Evolutionary conservation across 1,284 basidiomycete species (phyloP), one percentile per base, ranked within the genome.

Genomic region (Papiliotrema nemorosa): DNA sequence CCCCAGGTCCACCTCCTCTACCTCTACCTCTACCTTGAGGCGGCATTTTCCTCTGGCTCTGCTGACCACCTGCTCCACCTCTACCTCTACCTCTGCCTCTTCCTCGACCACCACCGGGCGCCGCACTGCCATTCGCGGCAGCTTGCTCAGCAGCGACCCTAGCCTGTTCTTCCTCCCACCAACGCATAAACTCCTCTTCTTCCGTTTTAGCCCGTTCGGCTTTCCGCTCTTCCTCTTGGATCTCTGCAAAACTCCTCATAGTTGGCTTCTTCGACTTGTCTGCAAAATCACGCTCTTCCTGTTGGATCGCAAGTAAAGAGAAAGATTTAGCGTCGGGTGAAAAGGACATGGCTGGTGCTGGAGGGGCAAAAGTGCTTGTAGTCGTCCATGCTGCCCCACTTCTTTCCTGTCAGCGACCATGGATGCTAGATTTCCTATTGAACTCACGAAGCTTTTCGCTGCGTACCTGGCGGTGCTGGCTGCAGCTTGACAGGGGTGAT

Each of bases 91-190:
- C 33, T 5, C 51, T 38, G 22, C 44, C 41, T 9, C 48, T 31
- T 3, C 55, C 45, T 22, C 49, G 36, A 5, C 52, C 44, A n/a
- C 47, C 38, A 22, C 43, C 47, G 12, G 47, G 43, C 1, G 34
- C 47, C n/a, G 47, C 49, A 14, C 47, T 50, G 31, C 51, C 54
- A 33, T 54, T 42, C 6, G 37, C 50, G 3, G 48, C 50, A 12
- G 50, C 57, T 24, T 56, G 54, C 14, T 43, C 44, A 6, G 50
- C 54, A 14, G 53, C 52, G 16, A 86, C 70, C 12, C 86, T 78
- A 54, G 82, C 83, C 72, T 91, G 87, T 68, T 92, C 89, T 5
- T 80, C 83, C 1, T 81, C 77, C 89, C 90, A 92, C 90, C 89
- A 92, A 56, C 78, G 79, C 70, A 91, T 71, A 66, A 92, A 93